These are phyloP conservation scores for Leccinum glutinopallens DNA, from an alignment of 1,284 basidiomycete genomes.

Conservation along the genomic window DNA sequence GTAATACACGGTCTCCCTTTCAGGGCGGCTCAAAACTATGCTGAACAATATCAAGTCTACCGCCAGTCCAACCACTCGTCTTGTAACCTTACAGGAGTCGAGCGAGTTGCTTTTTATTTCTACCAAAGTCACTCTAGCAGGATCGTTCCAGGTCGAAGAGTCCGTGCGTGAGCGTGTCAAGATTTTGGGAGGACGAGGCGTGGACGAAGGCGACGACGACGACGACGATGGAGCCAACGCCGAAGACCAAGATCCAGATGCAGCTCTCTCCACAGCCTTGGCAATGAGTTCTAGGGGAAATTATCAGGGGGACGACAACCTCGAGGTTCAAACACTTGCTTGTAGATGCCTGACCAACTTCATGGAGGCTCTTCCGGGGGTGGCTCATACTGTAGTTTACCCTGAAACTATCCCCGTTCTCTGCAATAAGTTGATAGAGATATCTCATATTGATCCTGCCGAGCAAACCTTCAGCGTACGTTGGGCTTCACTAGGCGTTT, in stretches of 20 bases:
- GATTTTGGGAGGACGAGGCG: slow-evolving; percentile 85
- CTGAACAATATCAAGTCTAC: slow-evolving; percentile 86
- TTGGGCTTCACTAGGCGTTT: too few species aligned
- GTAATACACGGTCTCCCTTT: slow-evolving; percentile 87
- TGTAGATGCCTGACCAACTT: slow-evolving; percentile 33
- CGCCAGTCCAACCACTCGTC: slow-evolving; percentile 78
- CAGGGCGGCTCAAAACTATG: slow-evolving; percentile 87
- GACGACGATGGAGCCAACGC: slow-evolving; percentile 59
- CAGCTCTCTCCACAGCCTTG: slow-evolving; percentile 69
- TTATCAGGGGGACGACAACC: slow-evolving; percentile 80
- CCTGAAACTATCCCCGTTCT: too few species aligned
- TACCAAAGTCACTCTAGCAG: slow-evolving; percentile 95
- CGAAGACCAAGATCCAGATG: slow-evolving; percentile 76
- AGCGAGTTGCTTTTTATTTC: slow-evolving; percentile 95
- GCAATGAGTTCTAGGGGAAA: slow-evolving; percentile 69
- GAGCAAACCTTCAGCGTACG: too few species aligned
- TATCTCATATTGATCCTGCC: too few species aligned
- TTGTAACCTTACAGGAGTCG: slow-evolving; percentile 91
- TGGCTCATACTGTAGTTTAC: too few species aligned
- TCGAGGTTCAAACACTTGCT: slow-evolving; percentile 90
- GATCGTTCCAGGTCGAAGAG: slow-evolving; percentile 90
- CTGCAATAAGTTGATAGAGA: too few species aligned
- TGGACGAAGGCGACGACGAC: slow-evolving; percentile 50
- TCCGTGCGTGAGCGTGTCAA: slow-evolving; percentile 93
- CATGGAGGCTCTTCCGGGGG: too few species aligned